Percentiles rank a stretch among this genome's conserved stretches.
phyloP scores from a whole-genome alignment of 108 stramenopile genomes.

The Fragilaria crotonensis region DNA sequence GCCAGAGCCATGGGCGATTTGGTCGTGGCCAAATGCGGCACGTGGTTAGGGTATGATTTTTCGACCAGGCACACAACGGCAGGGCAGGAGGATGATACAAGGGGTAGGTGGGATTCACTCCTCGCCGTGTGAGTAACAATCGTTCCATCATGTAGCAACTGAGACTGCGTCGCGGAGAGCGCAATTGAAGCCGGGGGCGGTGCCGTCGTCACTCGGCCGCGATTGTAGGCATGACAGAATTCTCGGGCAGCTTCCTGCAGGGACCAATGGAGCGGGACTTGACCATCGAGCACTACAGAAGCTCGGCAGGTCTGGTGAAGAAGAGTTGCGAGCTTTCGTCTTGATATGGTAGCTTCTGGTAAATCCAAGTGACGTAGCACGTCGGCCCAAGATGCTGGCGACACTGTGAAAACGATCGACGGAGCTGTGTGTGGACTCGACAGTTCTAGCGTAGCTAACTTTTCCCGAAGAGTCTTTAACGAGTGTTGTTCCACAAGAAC shows the following conservation, averaged over 20 bases:
- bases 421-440: not conserved
- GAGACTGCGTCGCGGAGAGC: not conserved
- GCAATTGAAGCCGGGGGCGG: not conserved
- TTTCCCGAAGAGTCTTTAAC: slow-evolving; percentile 31
- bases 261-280: slow-evolving; percentile 62
- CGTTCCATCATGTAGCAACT: not conserved
- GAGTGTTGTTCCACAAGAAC: slow-evolving; percentile 93
- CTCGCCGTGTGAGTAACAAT: not conserved
- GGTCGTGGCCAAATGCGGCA: slow-evolving; percentile 78
- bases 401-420: slow-evolving; percentile 48
- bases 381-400: slow-evolving; percentile 71
- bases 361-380: slow-evolving; percentile 55
- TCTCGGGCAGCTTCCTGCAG: slow-evolving; percentile 68
- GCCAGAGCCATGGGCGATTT: slow-evolving; percentile 77
- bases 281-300: slow-evolving; percentile 62
- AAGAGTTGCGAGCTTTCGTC: slow-evolving; percentile 31
- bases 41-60: slow-evolving; percentile 74
- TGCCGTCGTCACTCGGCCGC: slow-evolving; percentile 19
- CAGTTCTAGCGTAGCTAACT: not conserved
- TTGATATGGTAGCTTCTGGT: not conserved
- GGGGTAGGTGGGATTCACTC: slow-evolving; percentile 33
- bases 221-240: slow-evolving; percentile 54
- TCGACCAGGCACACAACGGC: slow-evolving; percentile 98
- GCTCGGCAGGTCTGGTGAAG: slow-evolving; percentile 43
- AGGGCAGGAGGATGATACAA: slow-evolving; percentile 92